phyloP scores from a whole-genome alignment of 306 rosid species.

The Castanea crenata region DNA sequence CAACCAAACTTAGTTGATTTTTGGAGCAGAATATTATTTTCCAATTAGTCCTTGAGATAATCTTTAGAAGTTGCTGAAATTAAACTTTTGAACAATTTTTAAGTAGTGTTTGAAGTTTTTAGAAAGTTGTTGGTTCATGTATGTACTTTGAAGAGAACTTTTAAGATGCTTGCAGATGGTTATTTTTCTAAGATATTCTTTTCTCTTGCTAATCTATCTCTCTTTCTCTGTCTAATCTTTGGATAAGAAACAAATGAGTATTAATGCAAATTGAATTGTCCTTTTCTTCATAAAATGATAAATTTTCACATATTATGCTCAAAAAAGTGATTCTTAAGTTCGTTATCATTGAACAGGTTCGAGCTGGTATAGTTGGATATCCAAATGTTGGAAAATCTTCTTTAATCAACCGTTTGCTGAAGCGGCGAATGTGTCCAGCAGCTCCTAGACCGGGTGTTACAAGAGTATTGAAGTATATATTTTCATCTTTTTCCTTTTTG shows the following conservation, averaged over 20 bases:
- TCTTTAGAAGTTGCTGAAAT: not conserved
- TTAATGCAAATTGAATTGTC: not conserved
- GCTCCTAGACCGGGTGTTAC: constrained; percentile 99
- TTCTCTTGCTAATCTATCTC: not conserved
- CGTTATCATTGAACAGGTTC: constrained; percentile 50
- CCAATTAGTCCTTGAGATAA: not conserved
- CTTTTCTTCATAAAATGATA: constrained; percentile 1
- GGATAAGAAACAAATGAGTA: not conserved
- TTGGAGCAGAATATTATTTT: not conserved
- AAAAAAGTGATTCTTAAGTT: not conserved
- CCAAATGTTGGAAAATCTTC: constrained; percentile 98
- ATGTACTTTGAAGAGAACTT: not conserved
- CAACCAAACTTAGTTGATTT: not conserved
- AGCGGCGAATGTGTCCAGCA: constrained; percentile 87
- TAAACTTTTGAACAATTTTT: not conserved
- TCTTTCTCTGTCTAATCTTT: not conserved
- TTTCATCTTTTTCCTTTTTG: constrained; percentile 16
- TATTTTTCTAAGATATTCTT: not conserved
- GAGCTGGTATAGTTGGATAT: constrained; percentile 97
- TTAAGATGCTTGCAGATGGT: not conserved
- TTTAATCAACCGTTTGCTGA: constrained; percentile 78
- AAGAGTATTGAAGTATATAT: constrained; percentile 63
- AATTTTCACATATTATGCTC: constrained; percentile 5
- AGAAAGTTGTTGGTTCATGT: not conserved
- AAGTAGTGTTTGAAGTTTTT: not conserved